Evolutionary conservation across 1,139 yeast genomes (phyloP), one percentile per base, ranked within the genome.

Genomic region (Sugiyamaella novakii): DNA sequence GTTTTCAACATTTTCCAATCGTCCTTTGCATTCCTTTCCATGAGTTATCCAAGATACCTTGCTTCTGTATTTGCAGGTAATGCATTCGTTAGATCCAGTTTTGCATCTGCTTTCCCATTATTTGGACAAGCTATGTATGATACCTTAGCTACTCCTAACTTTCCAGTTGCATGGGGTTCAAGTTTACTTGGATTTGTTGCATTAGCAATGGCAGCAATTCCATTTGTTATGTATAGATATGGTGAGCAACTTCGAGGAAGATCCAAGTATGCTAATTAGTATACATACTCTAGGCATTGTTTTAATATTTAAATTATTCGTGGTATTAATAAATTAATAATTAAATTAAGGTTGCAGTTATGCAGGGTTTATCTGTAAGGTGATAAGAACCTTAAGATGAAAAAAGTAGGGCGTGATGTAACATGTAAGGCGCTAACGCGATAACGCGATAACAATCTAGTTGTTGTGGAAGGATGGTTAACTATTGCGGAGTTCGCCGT

Each of bases 1-100:
- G 73, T 84, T 54, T 78, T 85, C 54, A 71, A 84, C 61, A 78
- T 87, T 46, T 87, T 87, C 74, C 86, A 87, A 66, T 72, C 87
- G 11, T 79, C 82, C 36, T 74, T 87, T 62, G 76, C 82, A 48
- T 87, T 85, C 67, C 83, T 86, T 63, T 75, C 87, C 42, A 74
- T 81, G 74, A 68, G 86, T 1, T 87, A 81, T 65, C 94, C 94
- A 19, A 88, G 95, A 48, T 76, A 70, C 60, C 63, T 78, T 58
- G 84, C 84, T 0, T 77, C 83, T 2, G 81, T 78, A 1, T 79
- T 76, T 61, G 82, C 82, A 0, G 76, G 78, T 36, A 78, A 78
- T 58, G 78, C 72, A 10, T 69, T 78, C 50, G 68, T 74, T 55
- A 70, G 83, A 59, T 71, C 80, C 1, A 66, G 69, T 3, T 69